Evolutionary conservation across 1,284 basidiomycete species (phyloP), one percentile per base, ranked within the genome.

Genomic region (Heterobasidion parviporum): DNA sequence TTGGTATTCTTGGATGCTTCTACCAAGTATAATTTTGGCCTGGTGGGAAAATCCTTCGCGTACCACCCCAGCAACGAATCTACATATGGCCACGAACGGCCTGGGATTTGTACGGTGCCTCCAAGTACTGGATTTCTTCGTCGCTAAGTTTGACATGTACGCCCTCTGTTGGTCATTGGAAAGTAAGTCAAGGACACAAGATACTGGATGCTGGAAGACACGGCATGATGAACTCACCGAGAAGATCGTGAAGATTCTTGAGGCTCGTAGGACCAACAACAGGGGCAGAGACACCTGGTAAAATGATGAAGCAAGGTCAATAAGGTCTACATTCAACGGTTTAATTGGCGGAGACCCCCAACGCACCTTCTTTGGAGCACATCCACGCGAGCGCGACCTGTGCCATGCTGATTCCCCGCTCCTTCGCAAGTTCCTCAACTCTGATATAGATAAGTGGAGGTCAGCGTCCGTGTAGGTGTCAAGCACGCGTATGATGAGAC

Each of bases 311-410:
- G 38, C 12, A 18, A 16, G 12, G 35, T 38, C n/a, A 52, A 9
- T 34, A 43, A 20, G 9, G 1, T 38, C 49, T 35, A 12, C 34
- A 16, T 14, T n/a, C 8, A 38, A 14, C 15, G 51, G 16, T 18
- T 16, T 3, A 16, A 47, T 10, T 44, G 4, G 26, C 26, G 26
- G 26, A 6, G 26, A 26, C 26, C 26, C 26, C 26, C 26, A 26
- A 6, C 53, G 5, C 9, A 41, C 51, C 50, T 18, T 56, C 55
- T 16, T 56, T 43, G 6, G 45, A 8, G 9, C 52, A 34, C 8
- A 52, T 15, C 55, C 55, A 56, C 20, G 55, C 55, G 8, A 56
- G 50, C 16, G 55, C 32, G 9, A 56, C 35, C 45, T 56, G 55
- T 2, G 46, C 55, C 55, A 56, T 56, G 38, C 38, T 53, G 18